phyloP scores from a whole-genome alignment of 1,139 yeast species.

The Kurtzmaniella quercitrusa region DNA sequence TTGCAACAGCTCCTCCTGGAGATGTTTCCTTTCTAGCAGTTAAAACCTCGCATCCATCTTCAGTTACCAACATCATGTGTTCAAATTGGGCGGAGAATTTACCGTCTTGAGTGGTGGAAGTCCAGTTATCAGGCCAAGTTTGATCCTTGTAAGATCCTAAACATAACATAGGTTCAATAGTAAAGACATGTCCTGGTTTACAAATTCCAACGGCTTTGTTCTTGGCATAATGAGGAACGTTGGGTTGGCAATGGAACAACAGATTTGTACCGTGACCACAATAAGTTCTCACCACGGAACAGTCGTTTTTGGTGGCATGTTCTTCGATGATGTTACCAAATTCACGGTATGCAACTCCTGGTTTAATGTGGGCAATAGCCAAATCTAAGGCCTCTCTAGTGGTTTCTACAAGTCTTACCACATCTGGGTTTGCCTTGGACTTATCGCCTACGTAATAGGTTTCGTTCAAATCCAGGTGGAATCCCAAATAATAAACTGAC shows the following conservation, averaged over 20 bases:
- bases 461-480: conserved; percentile 93
- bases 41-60: conserved; percentile 87
- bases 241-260: conserved; percentile 90
- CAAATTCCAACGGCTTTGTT: conserved; percentile 93
- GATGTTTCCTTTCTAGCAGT: conserved; percentile 74
- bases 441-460: conserved; percentile 96
- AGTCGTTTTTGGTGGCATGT: conserved; percentile 73
- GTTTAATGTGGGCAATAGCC: conserved; percentile 83
- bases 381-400: conserved; percentile 83
- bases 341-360: conserved; percentile 85
- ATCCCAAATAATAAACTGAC: conserved; percentile 77
- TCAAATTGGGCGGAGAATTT: conserved; percentile 90
- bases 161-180: conserved; percentile 97
- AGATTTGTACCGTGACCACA: conserved; percentile 93
- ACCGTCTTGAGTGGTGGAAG: conserved; percentile 87
- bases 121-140: conserved; percentile 99
- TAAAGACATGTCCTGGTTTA: conserved; percentile 95
- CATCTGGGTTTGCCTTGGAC: conserved; percentile 68
- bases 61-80: conserved; percentile 89
- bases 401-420: conserved; percentile 87
- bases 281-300: conserved; percentile 86
- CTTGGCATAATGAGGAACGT: conserved; percentile 88
- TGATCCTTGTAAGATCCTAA: conserved; percentile 79
- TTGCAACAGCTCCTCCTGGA: conserved; percentile 83
- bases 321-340: conserved; percentile 87